Evolutionary conservation across 805 yeast species (phyloP), one percentile per base, ranked within the genome.

Genomic region (Pichia exigua): DNA sequence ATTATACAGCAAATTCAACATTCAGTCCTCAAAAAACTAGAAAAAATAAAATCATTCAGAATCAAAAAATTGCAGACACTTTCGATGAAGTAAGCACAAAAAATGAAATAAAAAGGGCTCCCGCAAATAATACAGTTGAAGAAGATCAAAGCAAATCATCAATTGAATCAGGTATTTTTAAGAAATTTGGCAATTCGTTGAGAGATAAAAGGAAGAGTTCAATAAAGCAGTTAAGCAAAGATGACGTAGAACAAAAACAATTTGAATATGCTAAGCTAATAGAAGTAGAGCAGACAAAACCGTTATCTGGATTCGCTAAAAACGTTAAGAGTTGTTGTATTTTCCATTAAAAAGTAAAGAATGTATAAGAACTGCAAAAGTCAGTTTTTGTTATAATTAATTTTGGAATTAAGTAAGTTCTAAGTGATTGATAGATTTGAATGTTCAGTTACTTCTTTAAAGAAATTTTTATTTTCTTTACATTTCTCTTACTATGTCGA

Each of bases 401-500:
- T 30, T 30, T 9, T 30, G 13, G 13, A 30, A 12, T 13, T 30
- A 30, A 5, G 12, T 30, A 13, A 13, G n/a, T 4, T 30, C 7
- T 12, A 30, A 30, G 7, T 30, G 12, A 13, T 3, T 30, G 17
- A 5, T 9, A 13, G 3, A 30, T 13, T 30, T 13, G 13, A 30
- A 3, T 12, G 10, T 18, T 24, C 18, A 21, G 32, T 21, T 42
- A 13, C 12, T 50, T 47, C 20, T 51, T 51, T 15, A 51, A 28
- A 20, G 44, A 30, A n/a, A 46, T 27, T 47, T 43, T 47, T 2
- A 47, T 46, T 13, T 44, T 50, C 30, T 17, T 35, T 35, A 20
- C 17, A 2, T 35, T 35, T 7, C 53, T 56, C 22, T 26, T 45
- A 20, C 57, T 57, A 12, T 30, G 45, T 42, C 59, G 50, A 12